Evolutionary conservation across 352 stramenopile genomes (phyloP), one percentile per base, ranked within the genome.

Genomic region (Globisporangium yorkense): DNA sequence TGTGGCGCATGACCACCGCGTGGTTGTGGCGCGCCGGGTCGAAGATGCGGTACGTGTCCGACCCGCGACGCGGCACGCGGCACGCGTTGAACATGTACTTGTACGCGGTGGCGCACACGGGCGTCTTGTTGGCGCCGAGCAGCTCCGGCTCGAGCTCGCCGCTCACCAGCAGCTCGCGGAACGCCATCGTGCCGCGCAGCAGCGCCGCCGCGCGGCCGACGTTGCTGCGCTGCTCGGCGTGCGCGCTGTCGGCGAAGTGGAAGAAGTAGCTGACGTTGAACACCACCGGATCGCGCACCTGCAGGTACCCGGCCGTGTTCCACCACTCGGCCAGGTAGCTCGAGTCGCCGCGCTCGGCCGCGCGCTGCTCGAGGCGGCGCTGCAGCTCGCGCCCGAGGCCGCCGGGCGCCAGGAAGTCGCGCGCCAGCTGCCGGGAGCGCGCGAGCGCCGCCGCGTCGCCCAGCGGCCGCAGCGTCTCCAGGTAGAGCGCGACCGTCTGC

Each of bases 41-140:
- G 67, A 97, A 98, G 75, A 83, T 98, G 71, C 68, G 79, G 74
- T 89, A 89, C 75, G 66, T 84, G 69, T 96, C 87, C 20, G 74
- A 67, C 39, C 72, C 59, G 21, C 77, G 75, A 37, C 61, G 79
- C 29, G 96, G 96, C 61, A 98, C 91, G 48, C 95, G 85, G 67
- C 91, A 98, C 1, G 92, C 86, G 71, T 98, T 98, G 74, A 99
- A 97, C 84, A 97, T 96, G 77, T 94, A 96, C 77, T 96, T 97
- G 78, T 96, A 97, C 33, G 89, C 87, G 3, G 84, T 96, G 4
- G 89, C 84, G 69, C 93, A 98, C 15, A 98, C 62, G 5, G 92
- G 90, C 46, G 79, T 97, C 57, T 96, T 88, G 51, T 92, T 90
- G 46, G 80, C 74, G 37, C 94, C 92, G 15, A 98, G 82, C 43